Percentiles rank a stretch among this genome's conserved stretches.
Evolutionary conservation across 176 grass and related monocot species (phyloP).

Genomic region (Musa troglodytarum): DNA sequence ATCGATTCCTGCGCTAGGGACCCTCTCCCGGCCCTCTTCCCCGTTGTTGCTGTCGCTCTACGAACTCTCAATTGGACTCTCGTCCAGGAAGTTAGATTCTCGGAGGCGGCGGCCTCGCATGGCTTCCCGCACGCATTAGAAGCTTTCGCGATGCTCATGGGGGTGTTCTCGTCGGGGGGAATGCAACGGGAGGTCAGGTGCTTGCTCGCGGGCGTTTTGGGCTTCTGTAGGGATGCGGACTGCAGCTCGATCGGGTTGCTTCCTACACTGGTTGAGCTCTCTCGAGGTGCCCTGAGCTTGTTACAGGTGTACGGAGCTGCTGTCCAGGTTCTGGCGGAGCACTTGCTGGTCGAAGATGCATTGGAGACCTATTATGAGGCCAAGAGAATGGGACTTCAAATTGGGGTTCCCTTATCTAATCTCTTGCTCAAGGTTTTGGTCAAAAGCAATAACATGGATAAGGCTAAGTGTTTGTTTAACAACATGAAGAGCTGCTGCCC

Average conservation of each 20-base stretch:
- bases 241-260: conserved; percentile 14
- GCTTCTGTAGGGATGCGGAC: conserved; percentile 7
- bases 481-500: conserved; percentile 21
- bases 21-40: conserved; percentile 4
- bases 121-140: conserved; percentile 25
- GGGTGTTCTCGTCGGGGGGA: conserved; percentile 13
- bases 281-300: conserved; percentile 12
- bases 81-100: background rate
- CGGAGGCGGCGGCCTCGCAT: background rate
- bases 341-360: conserved; percentile 16
- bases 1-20: background rate
- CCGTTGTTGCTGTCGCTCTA: conserved; percentile 1
- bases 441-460: conserved; percentile 4
- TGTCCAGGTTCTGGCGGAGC: conserved; percentile 19
- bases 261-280: conserved; percentile 6
- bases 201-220: conserved; percentile 21
- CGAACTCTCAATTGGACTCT: conserved; percentile 18
- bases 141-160: conserved; percentile 25
- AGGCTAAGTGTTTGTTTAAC: conserved; percentile 19
- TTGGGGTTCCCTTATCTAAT: conserved; percentile 25
- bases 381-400: conserved; percentile 6
- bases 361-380: conserved; percentile 19
- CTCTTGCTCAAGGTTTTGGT: conserved; percentile 27
- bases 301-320: background rate
- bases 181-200: conserved; percentile 17